These are phyloP conservation scores for Yamadazyma epiphylla DNA, from an alignment of 1,139 yeast genomes.

Conservation along the genomic window DNA sequence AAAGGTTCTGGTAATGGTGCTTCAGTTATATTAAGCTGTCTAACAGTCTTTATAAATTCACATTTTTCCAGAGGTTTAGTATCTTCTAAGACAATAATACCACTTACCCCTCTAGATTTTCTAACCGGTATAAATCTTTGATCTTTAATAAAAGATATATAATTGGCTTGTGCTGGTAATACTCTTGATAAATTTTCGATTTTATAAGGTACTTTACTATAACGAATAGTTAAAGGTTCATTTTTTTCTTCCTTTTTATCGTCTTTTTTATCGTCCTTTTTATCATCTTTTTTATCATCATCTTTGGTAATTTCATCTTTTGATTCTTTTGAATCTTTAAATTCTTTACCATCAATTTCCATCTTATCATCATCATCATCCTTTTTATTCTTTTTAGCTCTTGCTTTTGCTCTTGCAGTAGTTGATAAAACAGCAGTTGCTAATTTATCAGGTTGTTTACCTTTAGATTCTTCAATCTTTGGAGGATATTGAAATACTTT, in stretches of 20 bases:
- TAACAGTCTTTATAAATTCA: conserved; percentile 75
- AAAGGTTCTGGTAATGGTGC: conserved; percentile 94
- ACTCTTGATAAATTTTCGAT: conserved; percentile 82
- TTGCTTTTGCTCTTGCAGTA: conserved; percentile 86
- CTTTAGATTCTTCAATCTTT: conserved; percentile 73
- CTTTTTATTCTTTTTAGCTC: conserved; percentile 75
- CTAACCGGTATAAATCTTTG: conserved; percentile 83
- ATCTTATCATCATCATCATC: conserved; percentile 31
- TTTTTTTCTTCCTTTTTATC: conserved; percentile 23
- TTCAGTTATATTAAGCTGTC: conserved; percentile 75
- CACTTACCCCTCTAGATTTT: conserved; percentile 72
- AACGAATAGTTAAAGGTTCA: conserved; percentile 34
- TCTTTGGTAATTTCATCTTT: conserved; percentile 18
- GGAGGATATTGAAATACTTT: conserved; percentile 89
- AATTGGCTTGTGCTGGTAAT: conserved; percentile 84
- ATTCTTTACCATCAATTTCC: conserved; percentile 28
- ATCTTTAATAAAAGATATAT: conserved; percentile 71
- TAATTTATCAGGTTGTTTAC: conserved; percentile 83
- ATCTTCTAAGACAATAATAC: conserved; percentile 78
- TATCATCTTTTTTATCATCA: conserved; percentile 19
- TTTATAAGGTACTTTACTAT: conserved; percentile 60
- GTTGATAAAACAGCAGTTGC: conserved; percentile 94
- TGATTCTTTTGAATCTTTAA: conserved; percentile 11
- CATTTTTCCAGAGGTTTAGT: conserved; percentile 62
- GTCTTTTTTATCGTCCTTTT: conserved; percentile 18